phyloP scores from a whole-genome alignment of 805 yeast species.

The Cyberlindnera japonica region DNA sequence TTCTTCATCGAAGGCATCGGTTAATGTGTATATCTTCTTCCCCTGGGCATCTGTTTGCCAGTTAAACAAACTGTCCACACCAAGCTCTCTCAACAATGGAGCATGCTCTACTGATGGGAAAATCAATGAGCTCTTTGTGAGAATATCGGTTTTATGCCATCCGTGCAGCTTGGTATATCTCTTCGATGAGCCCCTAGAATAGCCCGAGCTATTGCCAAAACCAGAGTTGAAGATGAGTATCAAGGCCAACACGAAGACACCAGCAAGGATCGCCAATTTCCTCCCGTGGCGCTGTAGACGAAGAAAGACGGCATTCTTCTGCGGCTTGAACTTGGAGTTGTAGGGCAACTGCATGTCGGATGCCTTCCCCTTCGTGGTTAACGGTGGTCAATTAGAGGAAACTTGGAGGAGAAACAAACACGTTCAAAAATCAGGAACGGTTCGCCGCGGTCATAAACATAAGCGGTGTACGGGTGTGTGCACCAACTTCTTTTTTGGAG shows the following conservation, averaged over 20 bases:
- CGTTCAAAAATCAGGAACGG: no score
- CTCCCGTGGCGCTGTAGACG: constrained; percentile 13
- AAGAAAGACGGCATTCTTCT: constrained; percentile 14
- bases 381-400: no score
- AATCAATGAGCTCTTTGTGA: constrained; percentile 50
- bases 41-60: constrained; percentile 46
- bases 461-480: no score
- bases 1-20: constrained; percentile 38
- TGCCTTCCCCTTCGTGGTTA: no score
- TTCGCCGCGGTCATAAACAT: no score
- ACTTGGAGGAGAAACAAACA: no score
- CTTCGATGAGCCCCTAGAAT: constrained; percentile 6
- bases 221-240: constrained; percentile 9
- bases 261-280: constrained; percentile 12
- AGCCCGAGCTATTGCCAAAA: neutral
- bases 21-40: constrained; percentile 28
- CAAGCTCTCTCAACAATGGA: constrained; percentile 53
- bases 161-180: constrained; percentile 39
- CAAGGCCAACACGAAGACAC: constrained; percentile 5
- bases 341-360: constrained; percentile 27
- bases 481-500: no score
- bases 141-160: constrained; percentile 40
- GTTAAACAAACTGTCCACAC: constrained; percentile 48
- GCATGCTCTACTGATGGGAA: constrained; percentile 78
- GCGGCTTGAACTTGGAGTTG: constrained; percentile 28